Evolutionary conservation across 2,329 filamentous ascomycete genomes (phyloP), one percentile per base, ranked within the genome.

Genomic region (Blastomyces gilchristii): DNA sequence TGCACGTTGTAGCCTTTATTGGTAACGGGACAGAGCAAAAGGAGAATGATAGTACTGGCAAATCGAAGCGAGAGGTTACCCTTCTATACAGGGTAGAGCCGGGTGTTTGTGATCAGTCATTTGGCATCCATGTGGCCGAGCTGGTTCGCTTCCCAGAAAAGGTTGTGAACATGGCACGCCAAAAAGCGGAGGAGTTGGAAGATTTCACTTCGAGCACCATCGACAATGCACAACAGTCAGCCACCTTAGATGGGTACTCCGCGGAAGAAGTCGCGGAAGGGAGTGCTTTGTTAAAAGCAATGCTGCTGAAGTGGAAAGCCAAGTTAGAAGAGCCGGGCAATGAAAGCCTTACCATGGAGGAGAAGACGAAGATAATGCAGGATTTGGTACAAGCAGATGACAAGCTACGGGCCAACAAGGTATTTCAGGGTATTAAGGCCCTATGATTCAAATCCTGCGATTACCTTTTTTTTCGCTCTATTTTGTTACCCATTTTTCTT

Each of bases 141-240:
- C 83, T 99, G 6, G 94, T 99, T 25, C 86, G 92, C 54, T 99
- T 99, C 78, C 94, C 94, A 0, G 87, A 91, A 69, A 99, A 99
- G 78, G 95, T 99, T 18, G 89, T 99, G 65, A 91, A 91, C 67
- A 99, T 99, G 95, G 94, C 94, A n/a, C 96, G 96, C 78, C 85
- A 94, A 69, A 99, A 99, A 79, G 94, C 94, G 0, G 94, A 97
- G 75, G 95, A 99, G 80, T 82, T 99, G 45, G 94, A 99, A 75
- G 94, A 99, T 74, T 99, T 99, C 61, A 76, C 75, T 0, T 71
- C 75, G 12, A 71, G 72, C 0, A 67, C 69, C 57, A 61, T 70
- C 0, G 70, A 77, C 0, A 70, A 81, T 7, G 79, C 81, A 8
- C 75, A 83, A 53, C 78, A 70, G n/a, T 58, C 70, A 25, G 60